Base-by-base conservation (phyloP, 345 rosid species). In the Euphorbia peplus region DNA sequence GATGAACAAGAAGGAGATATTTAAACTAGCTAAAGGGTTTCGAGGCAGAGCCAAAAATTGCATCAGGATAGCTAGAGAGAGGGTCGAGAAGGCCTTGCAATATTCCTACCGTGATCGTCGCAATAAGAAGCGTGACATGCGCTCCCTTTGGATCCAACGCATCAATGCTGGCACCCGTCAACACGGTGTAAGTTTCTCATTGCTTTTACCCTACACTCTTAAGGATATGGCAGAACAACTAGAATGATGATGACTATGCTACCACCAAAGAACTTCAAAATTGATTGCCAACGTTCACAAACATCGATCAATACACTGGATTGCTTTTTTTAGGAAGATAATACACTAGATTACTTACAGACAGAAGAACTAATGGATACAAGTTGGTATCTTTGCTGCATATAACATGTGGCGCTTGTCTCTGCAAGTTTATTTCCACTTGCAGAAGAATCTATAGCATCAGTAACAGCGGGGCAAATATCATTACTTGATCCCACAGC, bases 101-200 rank as follows among this genome's bases (percentile, higher is more conserved):
- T 91, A 91, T 76, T 93, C 93, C 42, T 93, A 93, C 77, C 84
- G 96, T 77, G 99, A 95, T 69, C 85, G 97, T 22, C 92, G 96
- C 73, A 91, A 87, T 84, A 93, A 93, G 84, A 93, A 93, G 80
- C 89, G 97, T 4, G 97, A 91, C 79, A 95, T 95, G 97, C 89
- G 96, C 22, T 85, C 93, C 66, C 87, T 91, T 73, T 95, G 98
- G 99, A 91, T 95, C 71, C 88, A 93, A 75, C 93, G 96, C 70
- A 89, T 93, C 83, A 89, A 88, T 64, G 97, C 98, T 3, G 96
- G 91, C 37, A 80, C 96, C 72, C 92, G 97, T 63, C 86, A 85
- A 60, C 98, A 93, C 70, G 87, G 91, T 0, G 98, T 93, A 80
- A 35, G 84, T 75, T 26, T 39, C 4, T 39, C 42, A 8, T 39